Percentiles rank a stretch among this genome's conserved stretches.
These are phyloP conservation scores for Aspergillus conjunctus DNA, from an alignment of 495 filamentous ascomycete genomes.

Conservation along the genomic window DNA sequence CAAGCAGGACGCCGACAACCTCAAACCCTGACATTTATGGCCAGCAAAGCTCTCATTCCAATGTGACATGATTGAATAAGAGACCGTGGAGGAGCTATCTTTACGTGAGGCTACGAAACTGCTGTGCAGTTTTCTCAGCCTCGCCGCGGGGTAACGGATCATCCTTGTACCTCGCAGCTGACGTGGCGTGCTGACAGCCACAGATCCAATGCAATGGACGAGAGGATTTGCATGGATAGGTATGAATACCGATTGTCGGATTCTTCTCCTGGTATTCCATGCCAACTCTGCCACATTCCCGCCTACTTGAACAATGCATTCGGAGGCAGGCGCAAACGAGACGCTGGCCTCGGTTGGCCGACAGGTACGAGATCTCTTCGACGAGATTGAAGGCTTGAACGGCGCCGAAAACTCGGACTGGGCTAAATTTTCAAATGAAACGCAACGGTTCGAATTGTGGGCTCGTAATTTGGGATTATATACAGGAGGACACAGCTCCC, in stretches of 20 bases:
- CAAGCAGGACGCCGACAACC: constrained; percentile 45
- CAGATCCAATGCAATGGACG: background rate
- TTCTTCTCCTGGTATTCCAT: background rate
- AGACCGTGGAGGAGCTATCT: background rate
- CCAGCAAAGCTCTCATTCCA: background rate
- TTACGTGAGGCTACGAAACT: background rate
- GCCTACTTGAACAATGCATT: background rate
- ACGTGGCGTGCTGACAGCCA: constrained; percentile 8
- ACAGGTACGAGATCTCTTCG: background rate
- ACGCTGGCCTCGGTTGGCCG: background rate
- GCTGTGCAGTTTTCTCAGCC: background rate
- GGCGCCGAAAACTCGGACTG: background rate
- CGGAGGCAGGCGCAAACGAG: background rate
- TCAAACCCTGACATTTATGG: constrained; percentile 37
- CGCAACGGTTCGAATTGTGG: constrained; percentile 15
- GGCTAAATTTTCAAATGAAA: constrained; percentile 5
- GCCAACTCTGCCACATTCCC: background rate
- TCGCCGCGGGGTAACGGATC: constrained; percentile 6
- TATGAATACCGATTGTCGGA: background rate
- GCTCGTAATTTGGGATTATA: constrained; percentile 10
- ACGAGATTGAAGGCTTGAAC: background rate
- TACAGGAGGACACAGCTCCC: constrained; percentile 6
- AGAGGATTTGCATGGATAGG: background rate
- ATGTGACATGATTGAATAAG: background rate
- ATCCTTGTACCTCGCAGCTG: background rate